phyloP scores from a whole-genome alignment of 1,139 yeast genomes.

The Nakaseomyces glabratus region DNA sequence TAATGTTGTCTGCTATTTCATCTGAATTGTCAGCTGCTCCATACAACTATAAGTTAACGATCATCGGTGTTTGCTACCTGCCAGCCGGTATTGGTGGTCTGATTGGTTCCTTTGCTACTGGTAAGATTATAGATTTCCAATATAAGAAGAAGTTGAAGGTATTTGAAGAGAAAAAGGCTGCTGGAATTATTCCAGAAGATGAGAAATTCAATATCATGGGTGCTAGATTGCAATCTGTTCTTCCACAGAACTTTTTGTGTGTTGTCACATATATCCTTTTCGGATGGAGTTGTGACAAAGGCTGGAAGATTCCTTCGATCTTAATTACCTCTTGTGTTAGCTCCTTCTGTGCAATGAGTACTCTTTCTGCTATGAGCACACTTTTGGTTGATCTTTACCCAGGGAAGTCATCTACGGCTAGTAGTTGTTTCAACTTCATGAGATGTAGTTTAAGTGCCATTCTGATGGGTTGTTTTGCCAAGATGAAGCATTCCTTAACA shows the following conservation, averaged over 20 bases:
- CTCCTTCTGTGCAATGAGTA: slow-evolving; percentile 46
- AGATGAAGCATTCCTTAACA: slow-evolving; percentile 44
- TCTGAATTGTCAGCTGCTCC: slow-evolving; percentile 38
- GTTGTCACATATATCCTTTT: slow-evolving; percentile 40
- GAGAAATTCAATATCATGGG: slow-evolving; percentile 38
- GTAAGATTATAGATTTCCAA: slow-evolving; percentile 39
- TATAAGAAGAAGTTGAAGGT: slow-evolving; percentile 30
- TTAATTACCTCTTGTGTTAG: slow-evolving; percentile 46
- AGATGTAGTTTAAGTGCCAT: slow-evolving; percentile 55
- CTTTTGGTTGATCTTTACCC: slow-evolving; percentile 57
- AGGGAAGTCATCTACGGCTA: slow-evolving; percentile 48
- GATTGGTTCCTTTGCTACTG: slow-evolving; percentile 42
- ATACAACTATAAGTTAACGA: slow-evolving; percentile 45
- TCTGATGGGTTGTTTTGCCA: slow-evolving; percentile 52
- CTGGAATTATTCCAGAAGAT: slow-evolving; percentile 19
- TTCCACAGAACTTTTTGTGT: slow-evolving; percentile 35
- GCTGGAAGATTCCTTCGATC: slow-evolving; percentile 45
- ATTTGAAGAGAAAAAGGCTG: slow-evolving; percentile 22
- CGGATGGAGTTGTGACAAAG: slow-evolving; percentile 61
- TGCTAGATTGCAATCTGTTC: slow-evolving; percentile 38
- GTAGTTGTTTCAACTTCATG: slow-evolving; percentile 51
- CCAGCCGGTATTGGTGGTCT: slow-evolving; percentile 52
- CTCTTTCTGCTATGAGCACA: slow-evolving; percentile 45
- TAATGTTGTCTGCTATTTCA: slow-evolving; percentile 56
- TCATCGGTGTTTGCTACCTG: slow-evolving; percentile 56